Percentiles rank a stretch among this genome's conserved stretches.
Evolutionary conservation across 495 filamentous ascomycete species (phyloP).

Genomic region (Wilcoxina mikolae): DNA sequence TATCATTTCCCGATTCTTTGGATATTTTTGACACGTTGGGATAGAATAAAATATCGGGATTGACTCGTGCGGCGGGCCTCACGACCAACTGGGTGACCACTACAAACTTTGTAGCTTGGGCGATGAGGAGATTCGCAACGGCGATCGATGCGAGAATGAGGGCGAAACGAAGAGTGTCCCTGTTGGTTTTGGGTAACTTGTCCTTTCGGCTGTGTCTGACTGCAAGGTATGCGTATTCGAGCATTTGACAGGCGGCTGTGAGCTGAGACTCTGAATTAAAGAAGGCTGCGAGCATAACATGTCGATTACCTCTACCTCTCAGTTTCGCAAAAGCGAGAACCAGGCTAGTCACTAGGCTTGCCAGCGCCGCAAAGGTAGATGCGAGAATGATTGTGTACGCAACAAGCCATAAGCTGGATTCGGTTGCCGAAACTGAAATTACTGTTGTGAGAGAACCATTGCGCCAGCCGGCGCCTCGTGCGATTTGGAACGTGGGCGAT

Average conservation of each 20-base stretch:
- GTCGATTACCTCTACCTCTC: not conserved
- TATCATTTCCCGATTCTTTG: too few relatives aligned
- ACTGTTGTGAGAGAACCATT: not conserved
- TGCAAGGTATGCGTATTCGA: not conserved
- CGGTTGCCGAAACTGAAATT: not conserved
- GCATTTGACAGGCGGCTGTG: not conserved
- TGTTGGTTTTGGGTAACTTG: too few relatives aligned
- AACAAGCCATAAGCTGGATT: not conserved
- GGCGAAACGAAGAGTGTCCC: too few relatives aligned
- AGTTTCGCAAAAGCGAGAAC: not conserved
- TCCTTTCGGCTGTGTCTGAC: not conserved
- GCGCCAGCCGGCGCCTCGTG: not conserved
- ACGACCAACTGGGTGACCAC: too few relatives aligned
- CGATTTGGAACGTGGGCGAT: not conserved
- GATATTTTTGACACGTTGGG: too few relatives aligned
- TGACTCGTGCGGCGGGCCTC: too few relatives aligned
- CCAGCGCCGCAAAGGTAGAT: not conserved
- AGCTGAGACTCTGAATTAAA: not conserved
- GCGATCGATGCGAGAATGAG: too few relatives aligned
- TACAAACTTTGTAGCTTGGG: too few relatives aligned
- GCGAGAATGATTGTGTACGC: conserved; percentile 3
- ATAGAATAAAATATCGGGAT: too few relatives aligned
- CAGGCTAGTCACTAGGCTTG: not conserved
- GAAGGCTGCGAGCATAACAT: conserved; percentile 6
- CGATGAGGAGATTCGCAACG: too few relatives aligned